phyloP scores from a whole-genome alignment of 192 early-diverging fungal genomes.

The Coemansia sp. region DNA sequence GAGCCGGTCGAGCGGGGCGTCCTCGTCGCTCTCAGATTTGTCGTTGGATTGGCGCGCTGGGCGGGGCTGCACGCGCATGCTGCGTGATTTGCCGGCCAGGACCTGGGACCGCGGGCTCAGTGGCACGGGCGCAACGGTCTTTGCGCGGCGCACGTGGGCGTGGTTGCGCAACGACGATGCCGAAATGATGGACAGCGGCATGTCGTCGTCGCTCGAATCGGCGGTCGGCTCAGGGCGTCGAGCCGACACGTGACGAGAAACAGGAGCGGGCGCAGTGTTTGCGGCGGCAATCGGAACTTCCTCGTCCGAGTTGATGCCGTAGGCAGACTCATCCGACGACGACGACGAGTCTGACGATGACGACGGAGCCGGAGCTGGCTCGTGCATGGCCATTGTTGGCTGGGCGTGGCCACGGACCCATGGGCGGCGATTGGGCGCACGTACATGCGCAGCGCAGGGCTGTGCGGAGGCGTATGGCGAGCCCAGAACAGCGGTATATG shows the following conservation, averaged over 20 bases:
- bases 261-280: conserved; percentile 6
- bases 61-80: conserved; percentile 10
- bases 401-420: conserved; percentile 26
- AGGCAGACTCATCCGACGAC: conserved; percentile 31
- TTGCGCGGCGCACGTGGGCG: conserved; percentile 36
- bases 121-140: conserved; percentile 23
- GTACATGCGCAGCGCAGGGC: not conserved
- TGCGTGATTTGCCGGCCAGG: conserved; percentile 20
- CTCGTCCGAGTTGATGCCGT: conserved; percentile 19
- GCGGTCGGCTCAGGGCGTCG: not conserved
- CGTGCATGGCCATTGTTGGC: conserved; percentile 2
- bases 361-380: conserved; percentile 12
- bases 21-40: conserved; percentile 21
- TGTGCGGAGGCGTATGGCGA: conserved; percentile 10
- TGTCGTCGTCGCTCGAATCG: conserved; percentile 26
- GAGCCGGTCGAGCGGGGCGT: conserved; percentile 42
- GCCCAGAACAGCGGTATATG: not conserved
- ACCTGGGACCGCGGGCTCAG: conserved; percentile 18
- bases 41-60: not conserved
- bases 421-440: conserved; percentile 18
- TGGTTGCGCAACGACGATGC: conserved; percentile 23
- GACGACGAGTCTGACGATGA: conserved; percentile 16
- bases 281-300: conserved; percentile 11
- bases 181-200: conserved; percentile 46
- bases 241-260: conserved; percentile 8